Base-by-base conservation (phyloP, 1,284 basidiomycete species). In the Hortiboletus rubellus region DNA sequence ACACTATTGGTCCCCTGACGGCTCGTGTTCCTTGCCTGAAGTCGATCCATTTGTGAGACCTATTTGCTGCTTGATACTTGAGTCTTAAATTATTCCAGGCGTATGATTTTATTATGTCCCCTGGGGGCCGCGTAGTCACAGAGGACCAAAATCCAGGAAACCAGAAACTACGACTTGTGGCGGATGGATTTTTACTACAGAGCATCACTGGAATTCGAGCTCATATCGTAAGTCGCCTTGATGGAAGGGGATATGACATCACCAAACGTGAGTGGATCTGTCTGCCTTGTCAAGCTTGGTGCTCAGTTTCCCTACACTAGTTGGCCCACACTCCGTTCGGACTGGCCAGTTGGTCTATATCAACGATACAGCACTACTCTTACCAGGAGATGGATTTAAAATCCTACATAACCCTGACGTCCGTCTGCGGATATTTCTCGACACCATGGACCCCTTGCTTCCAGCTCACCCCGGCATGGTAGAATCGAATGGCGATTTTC, bases 181-280 rank as follows among this genome's bases (percentile, higher is more conserved):
- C 78, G 1, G 85, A 90, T 63, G 94, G 93, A 3, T 91, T 85
- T 69, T 75, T 92, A 52, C 74, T 96, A 31, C 79, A 86, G 47
- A 89, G 94, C 68, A 79, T 93, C 9, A 82, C 85, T 2, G 93
- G 93, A 3, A 80, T 96, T 46, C 82, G 89, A 31, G 81, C 87
- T 2, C 85, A 85, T 57, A 86, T 95, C 22, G 85, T 91, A 24
- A 87, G 83, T 66, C 80, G 91, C 27, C 71, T 94, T 48, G 93
- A 95, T 66, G 88, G 89, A n/a, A 84, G 79, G 63, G 93, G 93
- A 5, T 96, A 93, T 66, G 92, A 95, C 65, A 82, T 96, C 43
- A 81, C 88, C 18, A 91, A 85, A 76, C 77, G 92, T 94, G 64
- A 66, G 90, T 66, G n/a, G 58, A 33, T 45, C 34, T 34, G 24